Percentiles rank a stretch among this genome's conserved stretches.
Evolutionary conservation across 768 basidiomycete species (phyloP).

Genomic region (Mycena floridula): DNA sequence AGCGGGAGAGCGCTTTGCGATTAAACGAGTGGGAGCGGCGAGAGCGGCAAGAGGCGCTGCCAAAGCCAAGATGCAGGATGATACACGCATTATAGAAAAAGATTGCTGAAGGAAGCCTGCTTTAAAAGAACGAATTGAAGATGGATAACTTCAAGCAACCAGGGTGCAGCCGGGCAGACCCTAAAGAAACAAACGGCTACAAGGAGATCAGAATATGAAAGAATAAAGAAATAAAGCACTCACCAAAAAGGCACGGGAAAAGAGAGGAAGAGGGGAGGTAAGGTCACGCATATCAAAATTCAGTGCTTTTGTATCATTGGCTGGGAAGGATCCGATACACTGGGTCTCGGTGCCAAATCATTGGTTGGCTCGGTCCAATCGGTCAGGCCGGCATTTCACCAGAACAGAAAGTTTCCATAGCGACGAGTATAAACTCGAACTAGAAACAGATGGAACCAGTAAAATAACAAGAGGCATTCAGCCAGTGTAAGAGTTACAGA

Average conservation of each 20-base stretch:
- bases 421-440: too few relatives aligned
- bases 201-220: slow-evolving; percentile 1
- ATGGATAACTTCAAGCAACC: slow-evolving; percentile 26
- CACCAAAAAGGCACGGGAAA: background rate
- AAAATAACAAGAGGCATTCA: too few relatives aligned
- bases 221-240: background rate
- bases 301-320: background rate
- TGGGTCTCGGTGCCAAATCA: too few relatives aligned
- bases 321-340: background rate
- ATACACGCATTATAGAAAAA: slow-evolving; percentile 41
- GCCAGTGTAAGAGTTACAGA: too few relatives aligned
- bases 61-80: slow-evolving; percentile 35
- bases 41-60: slow-evolving; percentile 37
- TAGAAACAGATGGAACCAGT: too few relatives aligned
- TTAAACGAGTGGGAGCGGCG: slow-evolving; percentile 42
- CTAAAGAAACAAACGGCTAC: slow-evolving; percentile 45
- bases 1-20: slow-evolving; percentile 31
- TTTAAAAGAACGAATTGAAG: slow-evolving; percentile 34
- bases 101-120: slow-evolving; percentile 34
- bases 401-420: too few relatives aligned
- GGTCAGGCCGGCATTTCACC: too few relatives aligned
- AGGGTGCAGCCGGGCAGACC: slow-evolving; percentile 72
- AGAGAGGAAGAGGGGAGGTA: background rate
- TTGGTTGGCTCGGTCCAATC: too few relatives aligned
- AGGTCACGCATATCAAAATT: background rate